Conservation (phyloP, 2,329 filamentous ascomycete genomes). For the Davidsoniella australis region DNA sequence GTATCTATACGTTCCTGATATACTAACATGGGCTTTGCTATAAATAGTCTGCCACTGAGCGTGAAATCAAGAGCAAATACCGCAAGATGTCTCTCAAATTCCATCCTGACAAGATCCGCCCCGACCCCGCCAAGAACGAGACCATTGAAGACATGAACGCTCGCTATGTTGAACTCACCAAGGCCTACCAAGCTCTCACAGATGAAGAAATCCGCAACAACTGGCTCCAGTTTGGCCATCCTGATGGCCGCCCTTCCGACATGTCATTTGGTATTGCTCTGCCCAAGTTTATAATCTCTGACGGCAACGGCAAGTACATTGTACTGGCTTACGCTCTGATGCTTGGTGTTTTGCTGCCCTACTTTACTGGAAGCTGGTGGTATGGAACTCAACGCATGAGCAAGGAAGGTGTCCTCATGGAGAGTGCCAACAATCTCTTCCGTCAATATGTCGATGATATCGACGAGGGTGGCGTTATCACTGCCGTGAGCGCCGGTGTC, state of each 20-base stretch:
- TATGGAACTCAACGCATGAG: conserved; percentile 89
- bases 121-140: conserved; percentile 74
- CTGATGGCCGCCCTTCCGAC: conserved; percentile 83
- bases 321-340: conserved; percentile 76
- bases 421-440: conserved; percentile 89
- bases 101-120: conserved; percentile 84
- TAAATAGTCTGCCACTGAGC: conserved; percentile 59
- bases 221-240: conserved; percentile 88
- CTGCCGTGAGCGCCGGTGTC: conserved; percentile 66
- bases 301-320: conserved; percentile 91
- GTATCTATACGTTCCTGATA: background rate
- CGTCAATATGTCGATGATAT: conserved; percentile 78
- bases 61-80: conserved; percentile 83
- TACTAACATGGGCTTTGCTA: background rate
- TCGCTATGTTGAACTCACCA: conserved; percentile 84
- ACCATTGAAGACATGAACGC: conserved; percentile 72
- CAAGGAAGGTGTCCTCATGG: conserved; percentile 81
- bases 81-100: conserved; percentile 68
- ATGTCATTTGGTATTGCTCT: conserved; percentile 95
- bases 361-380: conserved; percentile 94
- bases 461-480: conserved; percentile 61
- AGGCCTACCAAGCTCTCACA: conserved; percentile 94
- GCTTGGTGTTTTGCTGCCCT: conserved; percentile 79
- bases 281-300: conserved; percentile 78
- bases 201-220: conserved; percentile 97